Evolutionary conservation across 2,329 filamentous ascomycete species (phyloP), one percentile per base, ranked within the genome.

Genomic region (Bipolaris oryzae): DNA sequence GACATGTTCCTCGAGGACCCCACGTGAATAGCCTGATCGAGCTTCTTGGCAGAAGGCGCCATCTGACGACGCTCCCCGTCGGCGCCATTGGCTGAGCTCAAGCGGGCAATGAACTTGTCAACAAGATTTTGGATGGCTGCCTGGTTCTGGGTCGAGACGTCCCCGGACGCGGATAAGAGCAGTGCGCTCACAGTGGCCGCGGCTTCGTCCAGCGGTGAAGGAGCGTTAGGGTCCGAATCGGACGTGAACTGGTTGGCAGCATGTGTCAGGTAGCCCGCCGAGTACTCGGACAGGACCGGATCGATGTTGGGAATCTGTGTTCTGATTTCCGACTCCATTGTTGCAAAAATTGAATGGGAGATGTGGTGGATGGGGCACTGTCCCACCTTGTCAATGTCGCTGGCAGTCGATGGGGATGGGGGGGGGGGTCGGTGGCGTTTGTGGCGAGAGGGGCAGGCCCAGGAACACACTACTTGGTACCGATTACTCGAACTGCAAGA

Each of bases 11-110:
- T 86, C 79, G 96, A 92, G 23, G 93, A 88, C 75, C 92, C 91
- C 70, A 99, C 94, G 78, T 97, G 91, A 77, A 97, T 91, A 58
- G 93, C 91, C 77, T 98, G 93, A 71, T 98, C 95, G 18, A 99
- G 86, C 70, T 92, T 90, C 77, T 84, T 92, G 57, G 94, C 91
- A 7, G 87, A 85, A 18, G 91, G 89, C 9, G 90, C 90, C 67
- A 89, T 86, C 72, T 89, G 87, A 62, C 84, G 81, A 50, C 84
- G 83, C 76, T 92, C 86, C 46, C 87, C 84, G 76, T 89, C 83
- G 47, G 81, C 73, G 54, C 87, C 90, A 79, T 91, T 89, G 55
- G 86, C 85, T 60, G 87, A 86, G 72, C 87, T 89, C 66, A 97
- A 89, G 68, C 87, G 89, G 60, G 89, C 84, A 53, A 96, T 91